A percentile compares a stretch with the other conserved stretches of the same genome.
These are phyloP conservation scores for Cokeromyces recurvatus DNA, from an alignment of 371 early-diverging fungal genomes.

Conservation along the genomic window DNA sequence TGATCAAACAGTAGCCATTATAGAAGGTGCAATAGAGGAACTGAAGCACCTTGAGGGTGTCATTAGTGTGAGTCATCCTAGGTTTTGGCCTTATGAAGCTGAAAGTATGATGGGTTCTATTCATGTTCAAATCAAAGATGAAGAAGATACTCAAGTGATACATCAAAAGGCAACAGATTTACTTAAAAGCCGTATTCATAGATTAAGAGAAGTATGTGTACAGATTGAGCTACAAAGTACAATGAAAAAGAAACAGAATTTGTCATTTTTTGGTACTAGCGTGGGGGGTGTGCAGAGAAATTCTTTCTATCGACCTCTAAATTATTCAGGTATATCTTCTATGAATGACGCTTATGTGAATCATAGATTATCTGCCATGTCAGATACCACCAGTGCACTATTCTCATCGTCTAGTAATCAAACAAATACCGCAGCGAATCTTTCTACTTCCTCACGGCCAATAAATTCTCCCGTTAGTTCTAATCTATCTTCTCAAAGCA, in stretches of 20 bases:
- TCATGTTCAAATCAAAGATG: constrained; percentile 45
- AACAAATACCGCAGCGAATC: not conserved
- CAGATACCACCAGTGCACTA: not conserved
- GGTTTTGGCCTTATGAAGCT: constrained; percentile 65
- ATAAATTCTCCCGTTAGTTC: too few species aligned
- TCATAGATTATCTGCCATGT: constrained; percentile 6
- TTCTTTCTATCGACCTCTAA: not conserved
- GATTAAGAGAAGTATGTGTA: constrained; percentile 45
- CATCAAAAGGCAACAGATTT: constrained; percentile 24
- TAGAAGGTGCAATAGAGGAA: constrained; percentile 51
- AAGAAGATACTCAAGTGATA: constrained; percentile 24
- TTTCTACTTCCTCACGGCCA: constrained; percentile 18
- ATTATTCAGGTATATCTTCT: constrained; percentile 8
- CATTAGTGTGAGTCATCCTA: constrained; percentile 31
- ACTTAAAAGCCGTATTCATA: constrained; percentile 41
- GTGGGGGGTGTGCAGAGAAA: too few species aligned
- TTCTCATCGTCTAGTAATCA: not conserved
- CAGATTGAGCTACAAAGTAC: constrained; percentile 29
- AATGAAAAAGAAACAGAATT: too few species aligned
- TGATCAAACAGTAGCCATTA: constrained; percentile 39
- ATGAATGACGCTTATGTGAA: constrained; percentile 20
- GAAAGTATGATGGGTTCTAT: constrained; percentile 54
- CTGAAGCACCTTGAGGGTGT: constrained; percentile 44
- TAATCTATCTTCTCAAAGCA: too few species aligned
- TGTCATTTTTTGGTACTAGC: too few species aligned